Percentiles rank a stretch among this genome's conserved stretches.
Conservation (phyloP, 192 early-diverging fungal species). For the Mortierella alpina region DNA sequence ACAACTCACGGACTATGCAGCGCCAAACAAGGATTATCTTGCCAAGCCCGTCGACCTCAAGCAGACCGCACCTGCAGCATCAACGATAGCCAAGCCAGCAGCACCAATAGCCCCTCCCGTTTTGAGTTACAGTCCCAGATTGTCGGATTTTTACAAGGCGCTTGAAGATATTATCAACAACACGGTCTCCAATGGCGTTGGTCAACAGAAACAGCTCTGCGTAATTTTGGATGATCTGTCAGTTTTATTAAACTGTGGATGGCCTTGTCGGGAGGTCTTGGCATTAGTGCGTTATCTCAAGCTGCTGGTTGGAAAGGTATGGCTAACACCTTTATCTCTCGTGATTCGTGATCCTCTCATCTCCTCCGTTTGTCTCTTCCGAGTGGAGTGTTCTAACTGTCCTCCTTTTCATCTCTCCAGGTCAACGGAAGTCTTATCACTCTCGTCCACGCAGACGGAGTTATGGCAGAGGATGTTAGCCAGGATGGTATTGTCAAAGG, state of each 20-base stretch:
- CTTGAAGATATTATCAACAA: conserved; percentile 55
- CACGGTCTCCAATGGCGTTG: conserved; percentile 11
- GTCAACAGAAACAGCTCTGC: conserved; percentile 46
- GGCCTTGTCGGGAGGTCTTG: conserved; percentile 45
- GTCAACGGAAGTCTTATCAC: conserved; percentile 62
- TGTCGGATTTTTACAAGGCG: conserved; percentile 27
- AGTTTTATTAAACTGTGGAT: conserved; percentile 61
- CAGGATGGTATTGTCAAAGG: conserved; percentile 64
- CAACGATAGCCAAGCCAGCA: conserved; percentile 39
- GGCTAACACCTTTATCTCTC: too few species aligned
- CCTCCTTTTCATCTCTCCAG: conserved; percentile 12
- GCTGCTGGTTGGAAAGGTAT: conserved; percentile 54
- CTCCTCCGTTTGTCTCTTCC: background rate
- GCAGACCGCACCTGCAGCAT: conserved; percentile 11
- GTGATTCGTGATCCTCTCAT: background rate
- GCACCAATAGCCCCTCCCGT: conserved; percentile 32
- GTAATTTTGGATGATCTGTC: conserved; percentile 67
- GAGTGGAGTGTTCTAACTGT: background rate
- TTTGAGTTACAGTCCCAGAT: conserved; percentile 40
- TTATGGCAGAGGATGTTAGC: conserved; percentile 52
- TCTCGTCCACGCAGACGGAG: conserved; percentile 64
- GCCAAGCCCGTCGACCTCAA: conserved; percentile 5
- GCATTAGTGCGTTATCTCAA: conserved; percentile 58
- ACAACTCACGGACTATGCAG: conserved; percentile 61
- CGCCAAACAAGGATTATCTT: conserved; percentile 40